Conservation (phyloP, 169 alveolate species). For the Ichthyophthirius multifiliis region DNA sequence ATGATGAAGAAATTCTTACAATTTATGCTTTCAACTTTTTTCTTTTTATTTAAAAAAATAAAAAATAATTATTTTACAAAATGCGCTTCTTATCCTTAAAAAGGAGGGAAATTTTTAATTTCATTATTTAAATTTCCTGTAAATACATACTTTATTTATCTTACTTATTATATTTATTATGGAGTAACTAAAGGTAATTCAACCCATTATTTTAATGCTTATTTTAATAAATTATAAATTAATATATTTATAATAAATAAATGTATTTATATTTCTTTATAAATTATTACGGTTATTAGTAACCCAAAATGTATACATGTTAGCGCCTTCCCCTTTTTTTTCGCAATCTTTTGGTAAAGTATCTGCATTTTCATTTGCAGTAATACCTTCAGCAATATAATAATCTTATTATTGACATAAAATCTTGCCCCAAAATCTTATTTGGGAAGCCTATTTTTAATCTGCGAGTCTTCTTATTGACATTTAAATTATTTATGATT, state of each 20-base stretch:
- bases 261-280: neutral
- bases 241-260: neutral
- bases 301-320: conserved; percentile 47
- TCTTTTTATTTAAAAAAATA: neutral
- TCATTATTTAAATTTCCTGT: conserved; percentile 75
- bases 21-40: conserved; percentile 64
- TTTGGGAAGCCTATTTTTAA: conserved; percentile 35
- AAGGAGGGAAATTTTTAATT: conserved; percentile 74
- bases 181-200: conserved; percentile 75
- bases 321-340: conserved; percentile 35
- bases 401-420: conserved; percentile 66
- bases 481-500: neutral
- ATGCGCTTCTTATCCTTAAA: conserved; percentile 54
- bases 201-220: conserved; percentile 57
- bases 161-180: conserved; percentile 51
- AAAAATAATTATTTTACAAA: neutral
- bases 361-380: conserved; percentile 19
- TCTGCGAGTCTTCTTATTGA: neutral
- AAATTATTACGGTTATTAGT: conserved; percentile 33
- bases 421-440: conserved; percentile 75
- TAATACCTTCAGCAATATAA: conserved; percentile 69
- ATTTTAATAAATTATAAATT: neutral
- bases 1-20: conserved; percentile 67
- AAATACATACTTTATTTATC: conserved; percentile 66
- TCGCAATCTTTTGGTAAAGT: conserved; percentile 49